Conservation (phyloP, 169 alveolate genomes). For the Cardiosporidium cionae region DNA sequence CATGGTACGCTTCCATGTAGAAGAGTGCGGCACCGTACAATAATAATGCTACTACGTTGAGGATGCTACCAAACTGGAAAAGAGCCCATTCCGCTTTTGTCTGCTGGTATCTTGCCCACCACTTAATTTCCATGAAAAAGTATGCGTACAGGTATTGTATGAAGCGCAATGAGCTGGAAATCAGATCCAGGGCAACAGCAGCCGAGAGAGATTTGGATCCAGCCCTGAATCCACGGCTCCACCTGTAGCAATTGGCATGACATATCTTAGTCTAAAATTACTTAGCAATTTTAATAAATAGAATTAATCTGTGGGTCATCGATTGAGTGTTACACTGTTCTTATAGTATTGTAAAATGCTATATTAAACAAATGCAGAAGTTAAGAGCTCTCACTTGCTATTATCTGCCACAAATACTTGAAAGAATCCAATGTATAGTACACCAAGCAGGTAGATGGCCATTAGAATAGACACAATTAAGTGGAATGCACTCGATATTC, state of each 20-base stretch:
- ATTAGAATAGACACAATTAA: slow-evolving; percentile 61
- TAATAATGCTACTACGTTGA: slow-evolving; percentile 61
- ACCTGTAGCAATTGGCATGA: slow-evolving; percentile 36
- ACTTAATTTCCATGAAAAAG: slow-evolving; percentile 62
- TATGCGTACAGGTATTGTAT: slow-evolving; percentile 69
- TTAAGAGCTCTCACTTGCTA: slow-evolving; percentile 45
- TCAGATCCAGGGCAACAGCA: slow-evolving; percentile 65
- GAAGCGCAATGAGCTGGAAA: slow-evolving; percentile 61
- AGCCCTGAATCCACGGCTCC: slow-evolving; percentile 73
- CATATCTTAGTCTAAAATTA: too few species aligned
- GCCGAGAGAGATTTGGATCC: slow-evolving; percentile 72
- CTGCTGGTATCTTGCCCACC: slow-evolving; percentile 76
- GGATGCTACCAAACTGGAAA: slow-evolving; percentile 64
- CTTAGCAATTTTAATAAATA: too few species aligned
- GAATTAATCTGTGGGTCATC: too few species aligned
- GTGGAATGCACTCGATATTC: slow-evolving; percentile 66
- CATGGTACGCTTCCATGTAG: slow-evolving; percentile 75
- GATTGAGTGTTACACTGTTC: too few species aligned
- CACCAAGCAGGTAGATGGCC: slow-evolving; percentile 62
- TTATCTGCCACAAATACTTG: slow-evolving; percentile 74
- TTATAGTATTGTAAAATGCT: too few species aligned
- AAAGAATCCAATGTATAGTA: slow-evolving; percentile 64
- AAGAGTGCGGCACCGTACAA: slow-evolving; percentile 71
- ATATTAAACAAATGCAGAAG: neutral
- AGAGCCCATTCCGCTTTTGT: slow-evolving; percentile 73